These are phyloP conservation scores for Papiliotrema laurentii DNA, from an alignment of 1,284 basidiomycete genomes.

Conservation along the genomic window DNA sequence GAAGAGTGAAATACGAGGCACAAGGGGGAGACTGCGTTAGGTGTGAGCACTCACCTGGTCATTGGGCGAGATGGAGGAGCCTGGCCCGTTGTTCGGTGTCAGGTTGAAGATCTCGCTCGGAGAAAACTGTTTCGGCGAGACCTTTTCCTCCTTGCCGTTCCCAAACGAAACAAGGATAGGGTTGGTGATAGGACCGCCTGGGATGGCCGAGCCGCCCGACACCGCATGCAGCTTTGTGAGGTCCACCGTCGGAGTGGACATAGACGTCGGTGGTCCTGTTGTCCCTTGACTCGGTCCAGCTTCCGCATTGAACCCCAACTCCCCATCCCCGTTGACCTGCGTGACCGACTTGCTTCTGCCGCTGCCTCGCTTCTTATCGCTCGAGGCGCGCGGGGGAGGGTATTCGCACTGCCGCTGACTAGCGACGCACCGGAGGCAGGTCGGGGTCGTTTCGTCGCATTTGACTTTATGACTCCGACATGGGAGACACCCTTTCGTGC, in stretches of 20 bases:
- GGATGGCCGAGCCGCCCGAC: neutral
- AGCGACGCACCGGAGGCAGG: conserved; percentile 23
- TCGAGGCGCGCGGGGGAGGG: conserved; percentile 5
- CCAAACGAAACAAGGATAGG: neutral
- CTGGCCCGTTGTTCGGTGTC: neutral
- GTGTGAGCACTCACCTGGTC: neutral
- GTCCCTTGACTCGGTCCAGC: too few species aligned
- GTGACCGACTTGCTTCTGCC: neutral
- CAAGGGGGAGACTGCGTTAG: too few species aligned
- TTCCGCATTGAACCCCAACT: too few species aligned
- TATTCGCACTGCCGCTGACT: conserved; percentile 20
- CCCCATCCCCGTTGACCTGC: too few species aligned
- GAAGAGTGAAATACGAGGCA: too few species aligned
- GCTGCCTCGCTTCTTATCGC: conserved; percentile 6
- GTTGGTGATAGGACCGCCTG: neutral
- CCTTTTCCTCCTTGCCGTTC: neutral
- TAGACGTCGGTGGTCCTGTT: too few species aligned
- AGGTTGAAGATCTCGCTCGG: conserved; percentile 8
- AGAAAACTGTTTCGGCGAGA: conserved; percentile 4
- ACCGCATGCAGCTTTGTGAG: too few species aligned
- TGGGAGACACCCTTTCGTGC: conserved; percentile 19
- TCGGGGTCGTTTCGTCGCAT: conserved; percentile 26
- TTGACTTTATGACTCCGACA: conserved; percentile 27
- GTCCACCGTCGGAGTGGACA: too few species aligned
- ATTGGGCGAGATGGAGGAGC: neutral